Evolutionary conservation across 2,329 filamentous ascomycete genomes (phyloP), one percentile per base, ranked within the genome.

Genomic region (Colletotrichum sojae): DNA sequence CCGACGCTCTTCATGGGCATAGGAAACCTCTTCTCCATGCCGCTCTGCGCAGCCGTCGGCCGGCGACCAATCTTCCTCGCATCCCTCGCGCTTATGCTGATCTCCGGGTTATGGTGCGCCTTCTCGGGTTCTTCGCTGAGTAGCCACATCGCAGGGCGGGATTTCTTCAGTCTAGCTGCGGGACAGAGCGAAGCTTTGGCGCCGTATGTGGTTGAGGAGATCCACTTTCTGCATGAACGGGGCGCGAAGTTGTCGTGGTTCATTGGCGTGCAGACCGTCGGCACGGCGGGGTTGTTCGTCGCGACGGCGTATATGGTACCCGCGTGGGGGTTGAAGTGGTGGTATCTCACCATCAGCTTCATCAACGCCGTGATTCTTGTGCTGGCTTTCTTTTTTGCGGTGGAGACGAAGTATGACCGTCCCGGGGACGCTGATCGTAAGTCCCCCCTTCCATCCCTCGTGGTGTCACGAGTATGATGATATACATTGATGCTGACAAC

Each of bases 21-120:
- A 15, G 74, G 74, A 3, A 76, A 76, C 63, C 52, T 80, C 22
- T 66, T 80, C 20, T 74, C 75, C 10, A 78, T 80, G 76, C 78
- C 78, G 8, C 63, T 80, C 8, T 73, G 75, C 8, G 70, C 76
- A 9, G 71, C 76, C 5, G 69, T 80, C 20, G 78, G 78, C 16
- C 75, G 78, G 2, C 76, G 78, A 2, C 73, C 76, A 1, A 73
- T 80, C 2, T 77, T 77, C 45, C 73, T 80, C 6, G 58, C 70
- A 4, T 78, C 77, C 2, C 70, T 73, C 16, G 36, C 75, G 2
- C 49, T 80, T 3, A 69, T 78, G 36, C 71, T 79, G 25, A 69
- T 71, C 4, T 71, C 74, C 9, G 72, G 72, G 1, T 61, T 78
- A 25, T 63, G 58, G 58, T 63, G 64, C 39, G 64, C 64, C n/a